These are phyloP conservation scores for Trichosporon inkin DNA, from an alignment of 1,284 basidiomycete genomes.

Conservation along the genomic window DNA sequence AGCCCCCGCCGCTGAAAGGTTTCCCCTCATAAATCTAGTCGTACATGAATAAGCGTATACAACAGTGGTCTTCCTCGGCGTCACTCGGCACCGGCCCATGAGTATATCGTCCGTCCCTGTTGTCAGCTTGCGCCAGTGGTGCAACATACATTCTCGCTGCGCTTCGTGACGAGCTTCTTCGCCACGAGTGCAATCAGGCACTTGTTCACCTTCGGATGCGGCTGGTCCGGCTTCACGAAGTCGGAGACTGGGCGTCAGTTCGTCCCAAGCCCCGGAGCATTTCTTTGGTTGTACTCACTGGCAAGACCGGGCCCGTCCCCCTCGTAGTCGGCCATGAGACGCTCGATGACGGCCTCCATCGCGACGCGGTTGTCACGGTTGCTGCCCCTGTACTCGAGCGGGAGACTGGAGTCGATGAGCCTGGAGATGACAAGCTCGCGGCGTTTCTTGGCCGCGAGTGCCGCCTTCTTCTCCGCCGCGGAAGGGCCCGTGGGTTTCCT, in stretches of 20 bases:
- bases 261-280: neutral
- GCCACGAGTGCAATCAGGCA: slow-evolving; percentile 85
- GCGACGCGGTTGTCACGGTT: slow-evolving; percentile 64
- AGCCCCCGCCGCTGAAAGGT: no score
- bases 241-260: slow-evolving; percentile 60
- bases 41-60: neutral
- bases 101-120: slow-evolving; percentile 19
- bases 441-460: slow-evolving; percentile 68
- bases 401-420: slow-evolving; percentile 66
- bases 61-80: neutral
- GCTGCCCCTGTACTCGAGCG: slow-evolving; percentile 78
- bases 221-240: slow-evolving; percentile 71
- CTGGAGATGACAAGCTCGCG: slow-evolving; percentile 62
- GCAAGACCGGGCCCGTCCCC: slow-evolving; percentile 30
- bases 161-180: slow-evolving; percentile 75
- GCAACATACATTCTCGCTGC: slow-evolving; percentile 48
- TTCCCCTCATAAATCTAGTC: neutral
- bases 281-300: slow-evolving; percentile 12
- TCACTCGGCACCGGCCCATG: slow-evolving; percentile 11
- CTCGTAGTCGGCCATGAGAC: slow-evolving; percentile 37
- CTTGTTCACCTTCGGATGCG: slow-evolving; percentile 85
- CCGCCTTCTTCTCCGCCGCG: slow-evolving; percentile 24
- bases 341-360: slow-evolving; percentile 63
- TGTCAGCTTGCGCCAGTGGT: neutral
- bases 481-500: slow-evolving; percentile 1